Base-by-base conservation (phyloP, 169 alveolate species). In the Plasmodium knowlesi region DNA sequence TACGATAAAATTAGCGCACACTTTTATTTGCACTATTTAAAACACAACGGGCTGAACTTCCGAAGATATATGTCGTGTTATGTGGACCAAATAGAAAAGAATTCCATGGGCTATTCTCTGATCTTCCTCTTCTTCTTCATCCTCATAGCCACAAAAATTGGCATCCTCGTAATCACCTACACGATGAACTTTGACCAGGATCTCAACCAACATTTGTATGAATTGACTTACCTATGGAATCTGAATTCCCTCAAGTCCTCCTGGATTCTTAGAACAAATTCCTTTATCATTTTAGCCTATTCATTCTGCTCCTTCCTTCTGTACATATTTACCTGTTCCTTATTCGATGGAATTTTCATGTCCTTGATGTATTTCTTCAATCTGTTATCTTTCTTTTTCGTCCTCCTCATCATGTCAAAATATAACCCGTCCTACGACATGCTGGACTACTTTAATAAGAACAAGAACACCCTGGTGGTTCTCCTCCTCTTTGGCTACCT, bases 291-390 rank as follows among this genome's bases (percentile, higher is more conserved):
- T 76, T n/a, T 54, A 3, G 61, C 34, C 0, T 86, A 86, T 76
- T 16, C 81, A 1, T 32, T 86, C 9, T 86, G 73, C 28, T 43
- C 67, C 9, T 32, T 86, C 67, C 8, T 86, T 12, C 19, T 86
- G 2, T 74, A 86, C 70, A 14, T 73, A 14, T 19, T 86, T 32
- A 25, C 61, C 10, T 54, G 81, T 22, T 86, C 93, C 28, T 6
- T 74, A 12, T 76, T 86, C 71, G 93, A 86, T 74, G 93, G 82
- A 12, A 16, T 86, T 22, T 86, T 86, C 46, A 86, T 86, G 93
- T 78, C 43, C 39, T 1, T 86, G 4, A 8, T 86, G 25, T 78
- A 76, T 39, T 34, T 43, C 46, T 86, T 78, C 28, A 86, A 86
- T 57, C 25, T 86, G 5, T 1, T 54, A 0, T 86, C 93, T 0